These are phyloP conservation scores for Botryotinia narcissicola DNA, from an alignment of 2,329 filamentous ascomycete species.

Conservation along the genomic window DNA sequence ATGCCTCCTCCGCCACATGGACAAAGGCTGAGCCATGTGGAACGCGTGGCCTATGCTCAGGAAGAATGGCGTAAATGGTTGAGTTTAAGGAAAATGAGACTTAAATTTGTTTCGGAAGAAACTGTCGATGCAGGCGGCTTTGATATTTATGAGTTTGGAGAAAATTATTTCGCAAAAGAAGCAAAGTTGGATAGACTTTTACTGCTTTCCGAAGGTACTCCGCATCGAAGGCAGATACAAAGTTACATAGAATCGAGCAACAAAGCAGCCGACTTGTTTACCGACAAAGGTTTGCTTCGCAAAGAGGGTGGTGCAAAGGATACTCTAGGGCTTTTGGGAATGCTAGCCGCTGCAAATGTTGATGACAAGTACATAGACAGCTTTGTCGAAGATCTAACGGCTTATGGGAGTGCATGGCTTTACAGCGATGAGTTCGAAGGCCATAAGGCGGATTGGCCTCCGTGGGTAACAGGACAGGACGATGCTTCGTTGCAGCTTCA, in stretches of 20 bases:
- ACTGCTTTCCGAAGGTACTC: not conserved
- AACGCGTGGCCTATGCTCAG: not conserved
- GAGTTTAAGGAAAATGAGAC: not conserved
- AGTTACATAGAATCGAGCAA: not conserved
- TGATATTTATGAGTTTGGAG: not conserved
- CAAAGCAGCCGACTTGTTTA: not conserved
- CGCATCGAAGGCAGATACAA: not conserved
- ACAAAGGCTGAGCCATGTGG: not conserved
- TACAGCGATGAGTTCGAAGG: not conserved
- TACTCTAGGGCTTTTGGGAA: slow-evolving; percentile 2
- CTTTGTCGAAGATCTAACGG: not conserved
- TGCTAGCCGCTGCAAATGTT: slow-evolving; percentile 2
- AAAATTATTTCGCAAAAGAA: not conserved
- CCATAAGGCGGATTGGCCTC: slow-evolving; percentile 13
- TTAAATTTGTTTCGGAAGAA: not conserved
- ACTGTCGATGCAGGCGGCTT: not conserved
- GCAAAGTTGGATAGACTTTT: not conserved
- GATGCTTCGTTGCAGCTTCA: not conserved
- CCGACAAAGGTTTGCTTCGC: not conserved
- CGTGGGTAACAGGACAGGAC: not conserved
- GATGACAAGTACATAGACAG: not conserved
- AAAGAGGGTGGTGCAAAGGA: not conserved
- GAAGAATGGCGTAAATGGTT: not conserved
- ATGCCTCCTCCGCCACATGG: slow-evolving; percentile 1
- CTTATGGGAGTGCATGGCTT: not conserved